Percentiles rank a stretch among this genome's conserved stretches.
Conservation (phyloP, 768 basidiomycete species). For the Sutorius australiensis region DNA sequence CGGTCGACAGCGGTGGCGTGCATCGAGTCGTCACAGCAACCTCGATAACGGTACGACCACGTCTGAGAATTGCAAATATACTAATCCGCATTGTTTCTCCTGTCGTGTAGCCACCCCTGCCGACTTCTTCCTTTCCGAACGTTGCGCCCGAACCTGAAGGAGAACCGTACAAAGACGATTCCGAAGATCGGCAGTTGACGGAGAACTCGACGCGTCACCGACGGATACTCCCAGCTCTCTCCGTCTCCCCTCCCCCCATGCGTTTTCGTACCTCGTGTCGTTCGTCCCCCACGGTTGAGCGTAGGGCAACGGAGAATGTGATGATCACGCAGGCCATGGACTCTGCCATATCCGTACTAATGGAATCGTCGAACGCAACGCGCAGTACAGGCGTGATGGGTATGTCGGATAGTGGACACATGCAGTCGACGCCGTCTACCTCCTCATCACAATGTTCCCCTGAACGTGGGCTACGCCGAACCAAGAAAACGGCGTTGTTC, state of each 20-base stretch:
- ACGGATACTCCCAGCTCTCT: conserved; percentile 22
- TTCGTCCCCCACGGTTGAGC: conserved; percentile 6
- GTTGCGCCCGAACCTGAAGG: conserved; percentile 6
- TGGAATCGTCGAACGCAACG: conserved; percentile 18
- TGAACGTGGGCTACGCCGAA: conserved; percentile 38
- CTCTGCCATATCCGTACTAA: conserved; percentile 22
- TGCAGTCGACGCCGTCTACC: conserved; percentile 20
- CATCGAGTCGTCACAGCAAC: conserved; percentile 25
- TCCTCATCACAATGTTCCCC: conserved; percentile 28
- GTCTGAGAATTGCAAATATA: conserved; percentile 12
- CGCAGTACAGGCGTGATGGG: conserved; percentile 20
- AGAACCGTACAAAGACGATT: conserved; percentile 9
- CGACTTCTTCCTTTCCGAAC: conserved; percentile 18
- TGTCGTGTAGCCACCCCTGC: conserved; percentile 21
- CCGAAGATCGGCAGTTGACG: conserved; percentile 12
- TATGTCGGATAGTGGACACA: conserved; percentile 11
- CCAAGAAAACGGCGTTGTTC: conserved; percentile 34
- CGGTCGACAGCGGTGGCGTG: conserved; percentile 16
- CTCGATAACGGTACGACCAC: conserved; percentile 28
- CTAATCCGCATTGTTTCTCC: conserved; percentile 17
- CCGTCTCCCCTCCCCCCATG: conserved; percentile 12
- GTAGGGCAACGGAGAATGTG: background rate
- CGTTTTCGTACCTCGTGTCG: conserved; percentile 14
- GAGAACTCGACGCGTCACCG: conserved; percentile 15
- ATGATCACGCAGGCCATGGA: conserved; percentile 11